Conservation (phyloP, 768 basidiomycete genomes). For the Xerocomus spinulosus region DNA sequence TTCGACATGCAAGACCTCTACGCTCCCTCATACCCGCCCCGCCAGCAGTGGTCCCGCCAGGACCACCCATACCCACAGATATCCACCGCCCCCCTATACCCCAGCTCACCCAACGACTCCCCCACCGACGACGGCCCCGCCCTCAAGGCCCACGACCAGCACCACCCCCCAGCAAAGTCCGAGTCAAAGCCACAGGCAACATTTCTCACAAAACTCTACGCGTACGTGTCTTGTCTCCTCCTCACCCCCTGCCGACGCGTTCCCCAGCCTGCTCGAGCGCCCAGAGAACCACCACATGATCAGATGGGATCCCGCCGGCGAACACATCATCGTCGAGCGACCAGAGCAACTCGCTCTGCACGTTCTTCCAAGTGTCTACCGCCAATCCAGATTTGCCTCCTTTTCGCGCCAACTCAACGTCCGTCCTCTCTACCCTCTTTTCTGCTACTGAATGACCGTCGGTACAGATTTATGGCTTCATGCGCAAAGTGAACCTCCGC, state of each 20-base stretch:
- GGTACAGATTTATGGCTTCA: conserved; percentile 91
- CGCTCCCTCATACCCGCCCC: conserved; percentile 42
- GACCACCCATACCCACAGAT: conserved; percentile 35
- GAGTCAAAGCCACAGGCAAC: conserved; percentile 86
- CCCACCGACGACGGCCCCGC: conserved; percentile 39
- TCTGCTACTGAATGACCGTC: conserved; percentile 24
- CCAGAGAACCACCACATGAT: conserved; percentile 96
- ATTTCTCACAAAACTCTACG: conserved; percentile 96
- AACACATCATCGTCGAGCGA: conserved; percentile 92
- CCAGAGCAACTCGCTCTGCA: conserved; percentile 92
- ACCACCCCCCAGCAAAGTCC: conserved; percentile 56
- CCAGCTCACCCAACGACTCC: conserved; percentile 37
- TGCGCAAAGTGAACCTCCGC: conserved; percentile 95
- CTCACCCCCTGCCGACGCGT: conserved; percentile 18
- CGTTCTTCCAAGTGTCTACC: conserved; percentile 90
- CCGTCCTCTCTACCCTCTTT: conserved; percentile 37
- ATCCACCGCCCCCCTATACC: conserved; percentile 31
- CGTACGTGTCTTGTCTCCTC: conserved; percentile 49
- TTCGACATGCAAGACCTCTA: conserved; percentile 47
- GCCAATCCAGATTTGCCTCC: conserved; percentile 95
- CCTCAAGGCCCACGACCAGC: conserved; percentile 40
- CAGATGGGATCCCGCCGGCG: conserved; percentile 90
- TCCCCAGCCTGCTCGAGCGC: conserved; percentile 73
- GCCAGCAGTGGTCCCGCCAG: conserved; percentile 35
- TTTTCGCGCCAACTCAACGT: conserved; percentile 98